These are phyloP conservation scores for Cryptococcus deneoformans DNA, from an alignment of 1,284 basidiomycete species.

Conservation along the genomic window DNA sequence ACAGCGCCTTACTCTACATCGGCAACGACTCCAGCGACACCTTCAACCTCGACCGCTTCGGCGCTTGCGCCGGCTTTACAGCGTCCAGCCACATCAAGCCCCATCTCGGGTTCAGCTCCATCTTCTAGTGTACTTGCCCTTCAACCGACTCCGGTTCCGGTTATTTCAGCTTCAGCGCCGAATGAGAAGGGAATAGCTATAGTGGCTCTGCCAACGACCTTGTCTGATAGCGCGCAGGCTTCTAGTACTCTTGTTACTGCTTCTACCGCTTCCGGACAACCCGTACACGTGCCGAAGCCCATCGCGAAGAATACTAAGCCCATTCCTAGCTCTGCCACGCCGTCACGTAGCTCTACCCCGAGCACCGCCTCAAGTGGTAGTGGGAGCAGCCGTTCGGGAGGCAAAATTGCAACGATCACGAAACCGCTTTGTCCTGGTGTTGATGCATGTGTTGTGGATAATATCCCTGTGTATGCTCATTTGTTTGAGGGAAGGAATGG, in stretches of 20 bases:
- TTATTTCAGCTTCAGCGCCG: conserved; percentile 6
- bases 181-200: conserved; percentile 7
- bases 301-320: not conserved
- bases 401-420: conserved; percentile 19
- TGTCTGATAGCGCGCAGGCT: not conserved
- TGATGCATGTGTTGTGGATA: conserved; percentile 42
- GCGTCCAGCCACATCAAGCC: not conserved
- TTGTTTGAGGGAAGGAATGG: conserved; percentile 21
- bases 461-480: conserved; percentile 44
- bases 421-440: conserved; percentile 40
- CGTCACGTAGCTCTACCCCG: not conserved
- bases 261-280: not conserved
- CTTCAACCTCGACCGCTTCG: conserved; percentile 1
- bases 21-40: not conserved
- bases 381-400: conserved; percentile 4
- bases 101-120: conserved; percentile 1
- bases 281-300: not conserved
- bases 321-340: not conserved
- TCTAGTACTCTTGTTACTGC: conserved; percentile 5
- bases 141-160: conserved; percentile 10
- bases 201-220: conserved; percentile 5
- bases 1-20: conserved; percentile 1
- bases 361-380: conserved; percentile 2
- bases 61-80: not conserved
- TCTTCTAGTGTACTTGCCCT: not conserved